A percentile compares a stretch with the other conserved stretches of the same genome.
Evolutionary conservation across 2,329 filamentous ascomycete species (phyloP).

Genomic region (Phaeoacremonium minimum): DNA sequence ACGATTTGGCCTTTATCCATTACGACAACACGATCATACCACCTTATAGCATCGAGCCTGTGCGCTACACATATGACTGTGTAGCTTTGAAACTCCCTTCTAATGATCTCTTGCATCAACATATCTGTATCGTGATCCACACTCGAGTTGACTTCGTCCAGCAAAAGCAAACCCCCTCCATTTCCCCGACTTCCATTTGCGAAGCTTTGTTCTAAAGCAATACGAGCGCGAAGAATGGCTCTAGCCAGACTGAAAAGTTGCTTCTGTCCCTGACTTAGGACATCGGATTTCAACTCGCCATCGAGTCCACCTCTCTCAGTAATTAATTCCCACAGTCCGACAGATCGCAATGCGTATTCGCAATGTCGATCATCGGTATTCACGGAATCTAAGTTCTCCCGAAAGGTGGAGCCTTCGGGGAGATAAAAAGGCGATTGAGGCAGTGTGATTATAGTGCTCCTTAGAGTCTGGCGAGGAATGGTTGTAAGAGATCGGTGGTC

Average conservation of each 20-base stretch:
- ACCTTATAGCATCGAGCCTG: conserved; percentile 35
- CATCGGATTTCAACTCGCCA: conserved; percentile 23
- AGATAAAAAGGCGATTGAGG: conserved; percentile 46
- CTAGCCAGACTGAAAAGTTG: conserved; percentile 47
- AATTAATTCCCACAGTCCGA: conserved; percentile 30
- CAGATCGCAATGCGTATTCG: conserved; percentile 32
- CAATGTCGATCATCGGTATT: conserved; percentile 27
- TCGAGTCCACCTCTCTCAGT: conserved; percentile 18
- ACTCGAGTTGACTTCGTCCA: conserved; percentile 43
- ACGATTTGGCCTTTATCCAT: conserved; percentile 31
- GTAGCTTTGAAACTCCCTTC: conserved; percentile 44
- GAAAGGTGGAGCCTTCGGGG: conserved; percentile 41
- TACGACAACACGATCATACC: conserved; percentile 45
- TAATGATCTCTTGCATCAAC: conserved; percentile 49
- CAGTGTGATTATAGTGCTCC: conserved; percentile 31
- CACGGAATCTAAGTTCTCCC: conserved; percentile 43
- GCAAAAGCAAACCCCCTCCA: conserved; percentile 32
- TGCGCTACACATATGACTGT: conserved; percentile 43
- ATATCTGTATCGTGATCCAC: conserved; percentile 54
- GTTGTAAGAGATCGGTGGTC: conserved; percentile 33
- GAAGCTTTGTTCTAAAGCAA: too few species aligned
- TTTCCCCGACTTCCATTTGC: too few species aligned
- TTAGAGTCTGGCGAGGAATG: conserved; percentile 18
- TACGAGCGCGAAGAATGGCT: conserved; percentile 38
- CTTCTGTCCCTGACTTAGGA: conserved; percentile 36